Evolutionary conservation across 306 rosid genomes (phyloP), one percentile per base, ranked within the genome.

Genomic region (Oxytropis ochrocephala): DNA sequence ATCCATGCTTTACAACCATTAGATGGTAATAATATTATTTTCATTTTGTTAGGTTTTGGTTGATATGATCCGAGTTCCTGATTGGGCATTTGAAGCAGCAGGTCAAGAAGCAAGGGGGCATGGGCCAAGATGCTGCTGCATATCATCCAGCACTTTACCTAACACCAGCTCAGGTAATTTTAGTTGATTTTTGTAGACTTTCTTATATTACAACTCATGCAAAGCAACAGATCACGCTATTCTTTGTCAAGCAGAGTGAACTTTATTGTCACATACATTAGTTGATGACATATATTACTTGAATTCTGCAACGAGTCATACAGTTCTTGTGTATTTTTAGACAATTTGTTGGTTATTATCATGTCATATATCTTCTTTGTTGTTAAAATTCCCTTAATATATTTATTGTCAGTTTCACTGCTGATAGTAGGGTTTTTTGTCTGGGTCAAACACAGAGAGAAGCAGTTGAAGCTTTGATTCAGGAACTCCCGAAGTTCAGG

Each of bases 61-160:
- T 79, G 99, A 94, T 85, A 87, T 94, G 99, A 76, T 94, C 69
- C 95, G 97, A 39, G 99, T 94, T 69, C 99, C 99, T 50, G 99
- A 91, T 72, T 94, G 97, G 97, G 96, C 99, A 69, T 91, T 91
- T 84, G 99, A 94, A 83, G 96, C 95, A 61, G 99, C 99, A 2
- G 97, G 99, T 75, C 96, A 84, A 85, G 99, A 94, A 87, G 76
- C 92, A 41, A 87, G 99, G 99, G 69, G 86, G 89, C 61, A 87
- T 91, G 97, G 95, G 87, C 76, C 99, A 87, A 87, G 99, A 94
- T 72, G 87, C 97, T 73, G 92, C 87, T 57, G 77, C 92, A 42
- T 94, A 85, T 84, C 96, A 91, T 56, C 99, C 99, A 55, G 99
- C 88, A 74, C 87, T 94, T 70, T 94, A 91, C 86, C 77, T 94